Base-by-base conservation (phyloP, 2,329 filamentous ascomycete species). In the Xylariaceae sp. region DNA sequence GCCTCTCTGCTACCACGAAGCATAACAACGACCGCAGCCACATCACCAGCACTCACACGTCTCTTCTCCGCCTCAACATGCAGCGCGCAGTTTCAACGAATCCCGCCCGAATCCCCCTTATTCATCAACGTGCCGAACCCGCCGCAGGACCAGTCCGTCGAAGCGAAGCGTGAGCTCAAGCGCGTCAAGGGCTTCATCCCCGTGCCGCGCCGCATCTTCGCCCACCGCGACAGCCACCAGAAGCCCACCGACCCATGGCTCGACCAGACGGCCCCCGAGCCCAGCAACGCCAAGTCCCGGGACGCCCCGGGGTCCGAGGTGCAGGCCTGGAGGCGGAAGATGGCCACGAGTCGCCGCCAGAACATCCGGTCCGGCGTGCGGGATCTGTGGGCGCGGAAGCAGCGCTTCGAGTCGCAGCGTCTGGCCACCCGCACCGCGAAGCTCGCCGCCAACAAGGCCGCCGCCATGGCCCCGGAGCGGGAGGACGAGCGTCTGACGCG, bases 81-180 rank as follows among this genome's bases (percentile, higher is more conserved):
- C 40, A 72, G n/a, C 65, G 68, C 55, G 71, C 69, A 45, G 4
- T 9, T n/a, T 2, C 51, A 51, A 23, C 79, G 85, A 58, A 90
- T 93, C 62, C 88, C 89, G 16, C 94, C 95, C 45, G 91, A 97
- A 73, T 96, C 92, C 31, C 94, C 95, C 43, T 84, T 85, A 63
- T 98, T 90, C 79, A 90, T 98, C 76, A 87, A 91, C 64, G 80
- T 97, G 53, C 94, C 93, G 44, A 81, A 82, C 65, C 84, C 90
- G 45, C 83, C 86, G n/a, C 92, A 96, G 73, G 86, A 88, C 47
- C 81, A 84, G n/a, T 66, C 66, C 1, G 62, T 70, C 63, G 71
- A 72, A 47, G 65, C 63, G 6, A 56, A 54, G 43, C 65, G 68
- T 28, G 78, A 83, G 65, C 71, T 71, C 12, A 76, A 73, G 59